Evolutionary conservation across 2,329 filamentous ascomycete genomes (phyloP), one percentile per base, ranked within the genome.

Genomic region (Claviceps cyperi): DNA sequence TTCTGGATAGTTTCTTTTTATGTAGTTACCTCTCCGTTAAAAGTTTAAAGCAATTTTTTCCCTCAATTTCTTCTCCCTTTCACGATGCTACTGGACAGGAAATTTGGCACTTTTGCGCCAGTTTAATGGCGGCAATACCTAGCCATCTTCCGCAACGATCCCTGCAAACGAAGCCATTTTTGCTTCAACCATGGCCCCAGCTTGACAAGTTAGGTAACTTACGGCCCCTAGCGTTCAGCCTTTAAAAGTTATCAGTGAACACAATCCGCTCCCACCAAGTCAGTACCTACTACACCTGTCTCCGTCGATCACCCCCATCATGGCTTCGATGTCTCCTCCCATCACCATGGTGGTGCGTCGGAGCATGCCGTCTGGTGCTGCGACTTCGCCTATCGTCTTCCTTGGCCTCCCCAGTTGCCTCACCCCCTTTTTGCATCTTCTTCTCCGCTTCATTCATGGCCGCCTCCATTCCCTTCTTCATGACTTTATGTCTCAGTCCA

Each of bases 401-500:
- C 48, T 46, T 48, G 6, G 40, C 24, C 46, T 50, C 48, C 22
- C 13, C 21, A 28, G n/a, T 15, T n/a, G 14, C 22, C 9, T 49
- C 43, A 11, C 43, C 41, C 3, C 15, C 22, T 28, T 39, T 38
- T 5, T 47, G 45, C 46, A 50, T 52, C 48, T 50, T 52, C 36
- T 48, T 48, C 48, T 52, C 51, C 15, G 48, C 49, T 14, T 52
- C 41, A 19, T 50, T 46, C 51, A 52, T 52, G 28, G 51, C 51
- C 46, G 50, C 46, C 41, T 52, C 35, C 9, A 52, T 21, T 3
- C 51, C 48, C 24, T 50, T 52, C 48, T 50, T 50, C 44, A 48
- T 36, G 9, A 49, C 46, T 14, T 51, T 49, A 13, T 53, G 52
- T 48, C 59, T 55, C 24, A 53, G 45, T 15, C 59, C 58, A 24